Evolutionary conservation across 305 asterid genomes (phyloP).

Genomic region (Nicotiana rustica): DNA sequence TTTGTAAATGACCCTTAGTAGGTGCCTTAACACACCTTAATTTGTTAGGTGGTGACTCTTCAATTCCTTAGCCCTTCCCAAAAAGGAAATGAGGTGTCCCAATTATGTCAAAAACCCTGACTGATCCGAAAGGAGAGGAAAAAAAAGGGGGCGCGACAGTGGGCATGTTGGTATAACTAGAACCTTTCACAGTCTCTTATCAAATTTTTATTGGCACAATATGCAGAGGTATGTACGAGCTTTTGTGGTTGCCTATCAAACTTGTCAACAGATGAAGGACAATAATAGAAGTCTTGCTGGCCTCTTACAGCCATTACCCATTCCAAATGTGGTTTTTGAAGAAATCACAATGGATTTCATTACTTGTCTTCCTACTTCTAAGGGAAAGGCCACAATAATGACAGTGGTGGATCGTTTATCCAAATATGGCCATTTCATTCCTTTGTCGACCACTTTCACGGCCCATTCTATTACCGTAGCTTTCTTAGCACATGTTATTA

Average conservation of each 20-base stretch:
- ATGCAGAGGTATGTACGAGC: neutral
- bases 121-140: too few relatives aligned
- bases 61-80: too few relatives aligned
- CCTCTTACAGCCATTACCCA: neutral
- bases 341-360: constrained; percentile 24
- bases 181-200: neutral
- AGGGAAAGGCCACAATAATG: neutral
- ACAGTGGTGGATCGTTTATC: neutral
- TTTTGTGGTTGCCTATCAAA: neutral
- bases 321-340: neutral
- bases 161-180: fast-evolving
- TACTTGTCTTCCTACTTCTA: neutral
- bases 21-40: too few relatives aligned
- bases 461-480: neutral
- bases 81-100: too few relatives aligned
- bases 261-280: neutral
- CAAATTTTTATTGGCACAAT: neutral
- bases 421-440: constrained; percentile 22
- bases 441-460: neutral
- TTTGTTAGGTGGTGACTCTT: too few relatives aligned
- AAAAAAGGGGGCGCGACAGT: too few relatives aligned
- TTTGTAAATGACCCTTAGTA: too few relatives aligned
- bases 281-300: neutral
- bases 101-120: too few relatives aligned
- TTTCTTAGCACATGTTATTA: neutral